Evolutionary conservation across 139 green algal genomes (phyloP), one percentile per base, ranked within the genome.

Genomic region (Edaphochlamys debaryana): DNA sequence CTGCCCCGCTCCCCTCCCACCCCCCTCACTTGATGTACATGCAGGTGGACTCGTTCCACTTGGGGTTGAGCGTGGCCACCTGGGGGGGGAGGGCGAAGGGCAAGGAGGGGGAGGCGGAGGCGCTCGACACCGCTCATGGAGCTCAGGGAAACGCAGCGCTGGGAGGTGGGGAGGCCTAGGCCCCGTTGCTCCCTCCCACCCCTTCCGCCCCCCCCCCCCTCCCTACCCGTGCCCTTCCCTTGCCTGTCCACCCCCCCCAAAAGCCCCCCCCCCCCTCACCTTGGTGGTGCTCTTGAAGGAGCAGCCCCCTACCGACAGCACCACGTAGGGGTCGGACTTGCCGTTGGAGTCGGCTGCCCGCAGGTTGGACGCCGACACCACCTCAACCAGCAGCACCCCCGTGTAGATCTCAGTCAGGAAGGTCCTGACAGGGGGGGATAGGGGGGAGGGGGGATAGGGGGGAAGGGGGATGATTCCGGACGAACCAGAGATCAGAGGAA

Each of bases 251-350:
- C n/a, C n/a, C n/a, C n/a, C n/a, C n/a, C n/a, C n/a, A n/a, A n/a
- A n/a, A n/a, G n/a, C n/a, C n/a, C n/a, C n/a, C n/a, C n/a, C n/a
- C n/a, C n/a, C n/a, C n/a, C n/a, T n/a, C n/a, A n/a, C n/a, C n/a
- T n/a, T n/a, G n/a, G n/a, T n/a, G n/a, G n/a, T 54, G 45, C 45
- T 54, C 11, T 52, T 86, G 20, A 37, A 87, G 9, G 50, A 68
- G 68, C 79, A 89, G 75, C 72, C 68, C 25, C 71, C 86, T 17
- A 92, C 22, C 0, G 71, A 85, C 0, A 91, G 40, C 2, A 92
- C 69, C 5, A 80, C 86, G 70, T 95, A 95, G 4, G 92, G 92
- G 87, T 95, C 90, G 4, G 76, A 88, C 2, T 60, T 70, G 19
- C 90, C 90, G 38, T 79, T 82, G 36, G 85, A 22, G 79, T 94